Base-by-base conservation (phyloP, 2,329 filamentous ascomycete species). In the Rugonectria rugulosa region DNA sequence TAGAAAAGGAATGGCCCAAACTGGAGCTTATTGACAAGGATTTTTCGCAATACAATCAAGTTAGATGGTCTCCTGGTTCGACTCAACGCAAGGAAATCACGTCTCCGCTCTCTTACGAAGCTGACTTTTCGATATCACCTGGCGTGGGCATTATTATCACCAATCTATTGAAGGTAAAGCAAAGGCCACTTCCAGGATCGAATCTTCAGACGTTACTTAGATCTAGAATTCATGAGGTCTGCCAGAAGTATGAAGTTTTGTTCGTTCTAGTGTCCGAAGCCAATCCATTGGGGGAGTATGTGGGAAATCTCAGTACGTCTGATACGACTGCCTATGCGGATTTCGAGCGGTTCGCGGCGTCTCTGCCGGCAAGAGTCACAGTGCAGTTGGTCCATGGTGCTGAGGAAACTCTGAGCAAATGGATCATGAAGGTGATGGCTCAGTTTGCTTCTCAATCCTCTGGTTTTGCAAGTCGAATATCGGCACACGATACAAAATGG, bases 41-140 rank as follows among this genome's bases (percentile, higher is more conserved):
- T 60, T 87, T 85, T 54, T 71, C 71, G 5, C 67, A 68, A 6
- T 71, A 76, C 60, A 73, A 76, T 38, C 70, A 66, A 6, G 50
- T 70, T 27, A 31, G 57, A 9, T 76, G 75, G 76, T 50, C 71
- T 48, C 21, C 69, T 60, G 47, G 57, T 3, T 63, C 59, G 4
- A 41, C 47, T 67, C 71, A 42, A 64, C 71, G 20, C 57, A 61
- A 21, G n/a, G 54, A 61, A 36, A 11, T 73, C 3, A 56, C 65
- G 4, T 79, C 77, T 0, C 60, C 73, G 0, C 70, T 82, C 1
- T 73, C 74, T 1, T 73, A 77, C 6, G 89, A 92, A 69, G 88
- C 90, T 3, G 92, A 97, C 64, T 72, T 97, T 3, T 82, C 89
- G 1, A 65, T 93, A 5, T 90, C 90, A 0, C 86, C 90, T 0